phyloP scores from a whole-genome alignment of 352 stramenopile genomes.

The Blastocystis sp. region DNA sequence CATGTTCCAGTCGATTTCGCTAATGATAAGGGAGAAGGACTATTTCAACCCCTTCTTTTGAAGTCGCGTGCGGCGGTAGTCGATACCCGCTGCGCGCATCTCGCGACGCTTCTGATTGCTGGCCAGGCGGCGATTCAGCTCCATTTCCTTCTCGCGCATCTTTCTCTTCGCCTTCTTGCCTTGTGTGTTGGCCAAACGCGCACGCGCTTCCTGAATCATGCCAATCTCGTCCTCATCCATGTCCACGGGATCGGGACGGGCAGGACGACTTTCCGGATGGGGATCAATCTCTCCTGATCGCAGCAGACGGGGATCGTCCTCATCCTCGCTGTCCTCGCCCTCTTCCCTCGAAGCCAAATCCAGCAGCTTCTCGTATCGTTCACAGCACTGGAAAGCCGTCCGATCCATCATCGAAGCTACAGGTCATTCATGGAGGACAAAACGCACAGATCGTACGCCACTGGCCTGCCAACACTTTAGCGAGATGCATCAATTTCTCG shows the following conservation, averaged over 20 bases:
- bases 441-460: constrained; percentile 88
- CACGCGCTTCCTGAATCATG: constrained; percentile 94
- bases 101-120: constrained; percentile 94
- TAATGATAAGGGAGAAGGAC: constrained; percentile 74
- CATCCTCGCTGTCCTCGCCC: constrained; percentile 75
- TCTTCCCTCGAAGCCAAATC: constrained; percentile 85
- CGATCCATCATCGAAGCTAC: constrained; percentile 88
- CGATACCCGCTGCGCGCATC: constrained; percentile 91
- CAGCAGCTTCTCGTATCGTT: constrained; percentile 95
- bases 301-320: constrained; percentile 73
- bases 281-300: constrained; percentile 92
- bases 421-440: neutral
- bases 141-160: constrained; percentile 88
- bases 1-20: constrained; percentile 89
- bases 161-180: constrained; percentile 63
- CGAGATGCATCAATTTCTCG: constrained; percentile 96
- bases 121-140: constrained; percentile 89
- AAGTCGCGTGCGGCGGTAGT: constrained; percentile 72
- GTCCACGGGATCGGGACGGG: constrained; percentile 94
- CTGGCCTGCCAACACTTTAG: constrained; percentile 96
- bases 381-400: constrained; percentile 94
- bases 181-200: constrained; percentile 94
- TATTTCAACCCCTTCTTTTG: constrained; percentile 62
- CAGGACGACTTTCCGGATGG: constrained; percentile 95
- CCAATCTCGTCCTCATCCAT: constrained; percentile 99